A percentile compares a stretch with the other conserved stretches of the same genome.
Evolutionary conservation across 1,139 yeast species (phyloP).

Genomic region (Geotrichum histeridarum): DNA sequence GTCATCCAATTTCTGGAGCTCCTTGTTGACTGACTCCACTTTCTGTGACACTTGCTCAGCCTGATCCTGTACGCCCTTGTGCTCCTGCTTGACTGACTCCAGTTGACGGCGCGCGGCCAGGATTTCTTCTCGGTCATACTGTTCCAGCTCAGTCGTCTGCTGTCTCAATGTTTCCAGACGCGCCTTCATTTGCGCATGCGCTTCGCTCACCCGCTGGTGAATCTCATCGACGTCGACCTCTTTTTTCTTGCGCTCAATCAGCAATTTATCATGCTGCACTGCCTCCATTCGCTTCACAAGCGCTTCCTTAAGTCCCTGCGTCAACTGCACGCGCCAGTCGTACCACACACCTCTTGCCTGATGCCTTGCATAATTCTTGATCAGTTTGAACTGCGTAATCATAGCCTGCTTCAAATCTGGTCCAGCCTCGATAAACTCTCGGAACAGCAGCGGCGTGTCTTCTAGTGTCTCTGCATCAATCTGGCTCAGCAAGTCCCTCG

Average conservation of each 20-base stretch:
- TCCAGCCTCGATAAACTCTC: constrained; percentile 43
- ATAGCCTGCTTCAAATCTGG: constrained; percentile 41
- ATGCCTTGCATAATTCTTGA: constrained; percentile 48
- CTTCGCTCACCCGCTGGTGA: neutral
- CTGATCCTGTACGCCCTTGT: neutral
- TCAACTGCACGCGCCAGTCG: constrained; percentile 51
- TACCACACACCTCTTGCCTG: constrained; percentile 55
- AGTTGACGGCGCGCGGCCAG: constrained; percentile 1
- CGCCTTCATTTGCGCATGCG: constrained; percentile 7
- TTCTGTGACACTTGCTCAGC: constrained; percentile 1
- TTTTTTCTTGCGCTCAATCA: constrained; percentile 1
- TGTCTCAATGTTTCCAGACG: constrained; percentile 7
- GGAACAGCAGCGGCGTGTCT: constrained; percentile 49
- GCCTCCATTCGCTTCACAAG: constrained; percentile 24
- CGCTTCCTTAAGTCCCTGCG: constrained; percentile 43
- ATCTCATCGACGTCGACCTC: constrained; percentile 5
- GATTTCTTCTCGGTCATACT: constrained; percentile 7
- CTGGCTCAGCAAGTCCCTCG: constrained; percentile 44
- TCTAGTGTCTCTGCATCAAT: constrained; percentile 43
- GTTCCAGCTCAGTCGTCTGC: constrained; percentile 9
- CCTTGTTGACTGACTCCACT: neutral
- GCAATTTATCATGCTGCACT: constrained; percentile 7
- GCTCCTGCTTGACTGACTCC: neutral
- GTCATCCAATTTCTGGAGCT: neutral
- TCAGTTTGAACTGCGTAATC: constrained; percentile 45